Percentiles rank a stretch among this genome's conserved stretches.
Evolutionary conservation across 257 asterid genomes (phyloP).

Genomic region (Solanum pinnatisectum): DNA sequence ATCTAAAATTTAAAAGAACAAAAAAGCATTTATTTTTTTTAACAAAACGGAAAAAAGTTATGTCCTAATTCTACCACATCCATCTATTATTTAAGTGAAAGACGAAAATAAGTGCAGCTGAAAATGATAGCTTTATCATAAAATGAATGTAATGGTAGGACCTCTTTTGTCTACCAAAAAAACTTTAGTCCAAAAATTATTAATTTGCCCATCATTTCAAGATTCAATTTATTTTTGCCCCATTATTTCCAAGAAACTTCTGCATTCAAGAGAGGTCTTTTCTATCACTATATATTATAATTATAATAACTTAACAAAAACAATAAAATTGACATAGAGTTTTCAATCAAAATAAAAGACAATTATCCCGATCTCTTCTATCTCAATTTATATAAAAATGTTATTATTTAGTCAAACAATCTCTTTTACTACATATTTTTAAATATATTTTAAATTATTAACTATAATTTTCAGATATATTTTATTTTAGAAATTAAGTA

Average conservation of each 20-base stretch:
- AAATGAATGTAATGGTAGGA: not conserved
- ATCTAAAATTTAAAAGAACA: not conserved
- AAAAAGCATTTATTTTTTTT: no score
- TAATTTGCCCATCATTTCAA: not conserved
- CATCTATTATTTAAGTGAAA: not conserved
- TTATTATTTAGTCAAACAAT: not conserved
- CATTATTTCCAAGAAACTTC: not conserved
- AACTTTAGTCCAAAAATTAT: not conserved
- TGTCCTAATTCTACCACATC: not conserved
- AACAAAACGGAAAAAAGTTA: no score
- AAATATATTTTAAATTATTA: not conserved
- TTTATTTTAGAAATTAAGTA: not conserved
- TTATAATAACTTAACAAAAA: not conserved
- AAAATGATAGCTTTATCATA: not conserved
- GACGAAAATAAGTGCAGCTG: not conserved
- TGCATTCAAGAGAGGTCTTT: not conserved
- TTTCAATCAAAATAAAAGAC: not conserved
- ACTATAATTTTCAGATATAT: not conserved
- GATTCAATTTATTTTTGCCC: no score
- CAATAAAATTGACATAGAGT: not conserved
- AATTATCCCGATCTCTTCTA: accelerated
- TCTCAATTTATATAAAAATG: not conserved
- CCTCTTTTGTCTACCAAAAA: not conserved
- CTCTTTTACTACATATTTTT: not conserved
- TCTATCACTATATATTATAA: not conserved